Base-by-base conservation (phyloP, 2,329 filamentous ascomycete genomes). In the Scedosporium minutisporum region DNA sequence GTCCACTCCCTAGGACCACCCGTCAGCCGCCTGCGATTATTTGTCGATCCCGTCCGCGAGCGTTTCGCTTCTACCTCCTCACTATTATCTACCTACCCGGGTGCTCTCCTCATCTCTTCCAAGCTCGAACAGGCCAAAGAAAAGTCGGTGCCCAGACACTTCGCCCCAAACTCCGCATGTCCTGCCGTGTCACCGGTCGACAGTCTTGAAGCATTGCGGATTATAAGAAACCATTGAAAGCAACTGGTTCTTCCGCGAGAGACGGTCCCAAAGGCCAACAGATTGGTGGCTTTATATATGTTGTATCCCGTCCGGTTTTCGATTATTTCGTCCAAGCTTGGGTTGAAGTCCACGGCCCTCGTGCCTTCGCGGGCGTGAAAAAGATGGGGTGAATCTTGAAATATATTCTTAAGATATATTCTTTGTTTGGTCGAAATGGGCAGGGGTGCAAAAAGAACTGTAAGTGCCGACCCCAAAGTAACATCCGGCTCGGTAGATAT, bases 331-430 rank as follows among this genome's bases (percentile, higher is more conserved):
- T 80, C 2, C 75, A 76, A 65, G 66, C 76, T 9, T 69, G 85
- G 21, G 70, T 69, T 53, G 79, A 81, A 23, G 80, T 84, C 10
- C 82, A 85, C 63, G 69, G 64, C 16, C 80, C 80, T n/a, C 0
- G 82, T 85, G 44, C 82, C 82, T 0, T 73, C 74, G 0, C 84
- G 83, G 62, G 77, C 84, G 83, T 62, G 77, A 82, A 16, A 83
- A 79, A 71, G 83, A 85, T 29, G 80, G 77, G 0, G 67, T 72
- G 0, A 83, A 80, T 64, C 83, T 85, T 33, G 29, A 80, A 81
- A 85, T 69, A 74, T 76, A 5, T 83, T 80, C 68, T 84, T 85
- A 64, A 66, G 68, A 85, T 69, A 74, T 76, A 5, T 83, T 80
- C 68, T 84, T 85, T 64, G 66, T 68, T 2, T 76, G 74, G 58